A percentile compares a stretch with the other conserved stretches of the same genome.
Conservation (phyloP, 805 yeast species). For the Teunomyces kruisii region DNA sequence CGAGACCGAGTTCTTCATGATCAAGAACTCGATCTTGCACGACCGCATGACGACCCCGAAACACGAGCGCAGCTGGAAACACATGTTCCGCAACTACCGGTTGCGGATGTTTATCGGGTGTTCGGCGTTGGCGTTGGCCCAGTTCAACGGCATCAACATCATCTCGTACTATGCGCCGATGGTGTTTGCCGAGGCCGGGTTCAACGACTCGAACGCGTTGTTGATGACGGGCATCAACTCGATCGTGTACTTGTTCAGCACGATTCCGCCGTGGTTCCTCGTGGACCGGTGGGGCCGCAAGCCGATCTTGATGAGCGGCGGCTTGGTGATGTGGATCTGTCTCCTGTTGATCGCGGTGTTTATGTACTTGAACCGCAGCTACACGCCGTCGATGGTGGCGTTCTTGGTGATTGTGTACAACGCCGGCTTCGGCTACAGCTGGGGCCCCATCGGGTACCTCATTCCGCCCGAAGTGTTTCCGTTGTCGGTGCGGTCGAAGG, state of each 20-base stretch:
- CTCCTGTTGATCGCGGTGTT: constrained; percentile 32
- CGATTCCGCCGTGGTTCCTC: constrained; percentile 47
- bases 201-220: constrained; percentile 40
- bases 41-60: constrained; percentile 41
- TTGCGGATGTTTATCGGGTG: constrained; percentile 39
- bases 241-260: constrained; percentile 37
- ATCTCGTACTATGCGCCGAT: constrained; percentile 60
- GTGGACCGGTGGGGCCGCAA: constrained; percentile 48
- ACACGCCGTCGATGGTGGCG: constrained; percentile 41
- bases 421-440: constrained; percentile 44
- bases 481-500: constrained; percentile 42
- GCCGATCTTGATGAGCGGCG: constrained; percentile 44
- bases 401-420: constrained; percentile 41
- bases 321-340: constrained; percentile 38
- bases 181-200: constrained; percentile 50
- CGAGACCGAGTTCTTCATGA: constrained; percentile 44
- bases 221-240: constrained; percentile 46
- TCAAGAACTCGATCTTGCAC: constrained; percentile 43
- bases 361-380: constrained; percentile 30
- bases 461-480: constrained; percentile 47
- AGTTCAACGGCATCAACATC: constrained; percentile 55
- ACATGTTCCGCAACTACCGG: constrained; percentile 39
- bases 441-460: constrained; percentile 48
- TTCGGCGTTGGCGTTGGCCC: constrained; percentile 45
- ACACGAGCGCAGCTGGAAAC: constrained; percentile 40